These are phyloP conservation scores for Hypholoma fasciculare DNA, from an alignment of 768 basidiomycete species.

Conservation along the genomic window DNA sequence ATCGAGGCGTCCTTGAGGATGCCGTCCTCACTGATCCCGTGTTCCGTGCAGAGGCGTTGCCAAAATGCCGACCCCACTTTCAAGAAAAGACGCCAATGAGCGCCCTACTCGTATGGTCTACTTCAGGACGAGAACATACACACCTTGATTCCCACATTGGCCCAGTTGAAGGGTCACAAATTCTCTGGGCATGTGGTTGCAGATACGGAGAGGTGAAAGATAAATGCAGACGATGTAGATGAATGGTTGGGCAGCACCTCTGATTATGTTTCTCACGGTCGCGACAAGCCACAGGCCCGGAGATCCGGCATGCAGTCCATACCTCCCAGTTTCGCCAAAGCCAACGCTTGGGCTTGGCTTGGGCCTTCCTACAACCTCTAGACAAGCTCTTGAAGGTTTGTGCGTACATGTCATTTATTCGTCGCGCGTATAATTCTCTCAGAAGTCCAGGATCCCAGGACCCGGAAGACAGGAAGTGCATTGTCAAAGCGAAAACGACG, in stretches of 20 bases:
- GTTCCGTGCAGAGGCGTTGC: slow-evolving; percentile 98
- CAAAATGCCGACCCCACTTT: slow-evolving; percentile 96
- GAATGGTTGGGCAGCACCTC: not conserved
- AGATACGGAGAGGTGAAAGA: not conserved
- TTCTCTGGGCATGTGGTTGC: slow-evolving; percentile 67
- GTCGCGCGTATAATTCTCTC: no score
- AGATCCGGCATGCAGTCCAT: not conserved
- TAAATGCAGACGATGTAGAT: not conserved
- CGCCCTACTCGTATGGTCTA: not conserved
- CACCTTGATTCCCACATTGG: slow-evolving; percentile 92
- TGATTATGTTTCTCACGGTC: not conserved
- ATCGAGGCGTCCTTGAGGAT: slow-evolving; percentile 97
- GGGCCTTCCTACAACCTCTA: no score
- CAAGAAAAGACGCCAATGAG: not conserved
- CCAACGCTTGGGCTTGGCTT: no score
- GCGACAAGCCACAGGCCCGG: not conserved
- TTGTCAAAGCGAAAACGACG: no score
- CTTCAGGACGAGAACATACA: slow-evolving; percentile 24
- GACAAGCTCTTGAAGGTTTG: no score
- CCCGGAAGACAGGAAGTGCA: no score
- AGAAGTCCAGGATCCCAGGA: no score
- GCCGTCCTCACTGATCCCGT: slow-evolving; percentile 96
- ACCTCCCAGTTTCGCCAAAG: no score
- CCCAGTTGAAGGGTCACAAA: slow-evolving; percentile 83
- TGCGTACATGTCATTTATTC: no score